phyloP scores from a whole-genome alignment of 306 rosid species.

The Cucumis sativus region Cucumber_9930_V3 NC_026656.2:18512501-18513000 shows the following conservation, averaged over 20 bases:
- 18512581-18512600: slow-evolving; percentile 17
- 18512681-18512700: neutral
- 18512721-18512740: slow-evolving; percentile 48
- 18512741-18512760: slow-evolving; percentile 45
- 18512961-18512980: slow-evolving; percentile 70
- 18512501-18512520: neutral
- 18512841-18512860: neutral
- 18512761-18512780: slow-evolving; percentile 55
- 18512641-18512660: neutral
- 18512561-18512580: slow-evolving; percentile 27
- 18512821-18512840: neutral
- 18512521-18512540: neutral
- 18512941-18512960: slow-evolving; percentile 47
- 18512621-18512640: neutral
- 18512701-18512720: neutral
- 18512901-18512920: slow-evolving; percentile 4
- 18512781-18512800: slow-evolving; percentile 27
- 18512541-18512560: slow-evolving; percentile 38
- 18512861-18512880: neutral
- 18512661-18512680: neutral
- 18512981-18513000: slow-evolving; percentile 58
- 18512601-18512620: neutral
- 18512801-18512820: slow-evolving; percentile 43
- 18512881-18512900: neutral
- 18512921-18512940: slow-evolving; percentile 30